Percentiles rank a stretch among this genome's conserved stretches.
These are phyloP conservation scores for Cladophialophora carrionii DNA, from an alignment of 2,329 filamentous ascomycete genomes.

Conservation along the genomic window DNA sequence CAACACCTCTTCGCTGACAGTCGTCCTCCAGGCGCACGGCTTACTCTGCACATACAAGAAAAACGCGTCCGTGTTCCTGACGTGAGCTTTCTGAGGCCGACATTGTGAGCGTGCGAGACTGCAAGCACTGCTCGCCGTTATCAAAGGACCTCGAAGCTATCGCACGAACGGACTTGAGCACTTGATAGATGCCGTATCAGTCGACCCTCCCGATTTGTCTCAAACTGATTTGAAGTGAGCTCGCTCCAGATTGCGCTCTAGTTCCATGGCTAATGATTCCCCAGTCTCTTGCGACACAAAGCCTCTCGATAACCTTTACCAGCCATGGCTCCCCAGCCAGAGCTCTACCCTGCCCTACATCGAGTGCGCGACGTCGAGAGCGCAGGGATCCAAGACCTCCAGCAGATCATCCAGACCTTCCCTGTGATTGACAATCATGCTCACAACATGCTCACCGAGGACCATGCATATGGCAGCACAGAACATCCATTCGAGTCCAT, in stretches of 20 bases:
- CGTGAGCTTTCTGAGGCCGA: slow-evolving; percentile 3
- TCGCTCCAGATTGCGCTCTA: not conserved
- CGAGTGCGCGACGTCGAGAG: slow-evolving; percentile 33
- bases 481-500: slow-evolving; percentile 62
- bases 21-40: not conserved
- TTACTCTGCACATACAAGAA: not conserved
- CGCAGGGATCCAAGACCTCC: slow-evolving; percentile 42
- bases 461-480: slow-evolving; percentile 39
- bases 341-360: slow-evolving; percentile 43
- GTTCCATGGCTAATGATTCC: not conserved
- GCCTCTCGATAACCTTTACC: not conserved
- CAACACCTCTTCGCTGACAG: not conserved
- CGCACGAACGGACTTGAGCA: slow-evolving; percentile 18
- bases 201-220: not conserved
- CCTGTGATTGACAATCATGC: slow-evolving; percentile 55
- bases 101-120: not conserved
- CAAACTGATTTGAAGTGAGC: not conserved
- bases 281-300: not conserved
- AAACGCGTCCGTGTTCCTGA: slow-evolving; percentile 2
- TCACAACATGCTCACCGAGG: slow-evolving; percentile 48
- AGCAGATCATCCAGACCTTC: slow-evolving; percentile 45
- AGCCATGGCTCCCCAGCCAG: slow-evolving; percentile 31
- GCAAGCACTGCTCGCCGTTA: not conserved
- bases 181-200: slow-evolving; percentile 2
- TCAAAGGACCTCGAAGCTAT: not conserved